Conservation (phyloP, 139 green algal genomes). For the Trebouxia sp. region DNA sequence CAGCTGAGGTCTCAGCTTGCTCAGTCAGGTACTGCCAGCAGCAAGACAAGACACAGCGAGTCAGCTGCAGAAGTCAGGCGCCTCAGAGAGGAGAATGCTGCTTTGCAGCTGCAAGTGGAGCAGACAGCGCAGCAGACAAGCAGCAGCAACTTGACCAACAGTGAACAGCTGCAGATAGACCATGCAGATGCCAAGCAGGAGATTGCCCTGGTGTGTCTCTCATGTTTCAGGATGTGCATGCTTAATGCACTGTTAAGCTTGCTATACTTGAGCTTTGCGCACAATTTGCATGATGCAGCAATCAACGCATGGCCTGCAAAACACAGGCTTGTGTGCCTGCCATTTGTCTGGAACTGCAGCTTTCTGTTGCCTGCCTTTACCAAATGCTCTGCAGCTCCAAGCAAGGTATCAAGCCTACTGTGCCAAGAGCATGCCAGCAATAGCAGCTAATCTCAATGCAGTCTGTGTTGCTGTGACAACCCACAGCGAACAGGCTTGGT, state of each 20-base stretch:
- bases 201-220: slow-evolving; percentile 42
- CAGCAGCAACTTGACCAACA: neutral
- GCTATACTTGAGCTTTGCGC: too few species aligned
- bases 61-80: slow-evolving; percentile 48
- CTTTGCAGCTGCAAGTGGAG: slow-evolving; percentile 48
- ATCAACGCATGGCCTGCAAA: too few species aligned
- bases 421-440: neutral
- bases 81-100: slow-evolving; percentile 67
- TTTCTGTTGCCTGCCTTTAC: too few species aligned
- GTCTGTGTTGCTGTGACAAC: too few species aligned
- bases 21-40: neutral
- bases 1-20: slow-evolving; percentile 54
- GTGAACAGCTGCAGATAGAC: slow-evolving; percentile 32
- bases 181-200: slow-evolving; percentile 49
- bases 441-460: neutral
- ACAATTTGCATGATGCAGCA: too few species aligned
- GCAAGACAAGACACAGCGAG: neutral
- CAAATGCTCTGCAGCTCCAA: too few species aligned
- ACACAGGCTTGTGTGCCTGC: too few species aligned
- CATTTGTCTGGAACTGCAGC: too few species aligned
- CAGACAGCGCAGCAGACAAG: slow-evolving; percentile 5
- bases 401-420: too few species aligned
- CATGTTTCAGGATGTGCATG: too few species aligned
- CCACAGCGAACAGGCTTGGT: neutral
- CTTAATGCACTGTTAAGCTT: too few species aligned